phyloP scores from a whole-genome alignment of 257 asterid genomes.

The Salvia splendens region DNA sequence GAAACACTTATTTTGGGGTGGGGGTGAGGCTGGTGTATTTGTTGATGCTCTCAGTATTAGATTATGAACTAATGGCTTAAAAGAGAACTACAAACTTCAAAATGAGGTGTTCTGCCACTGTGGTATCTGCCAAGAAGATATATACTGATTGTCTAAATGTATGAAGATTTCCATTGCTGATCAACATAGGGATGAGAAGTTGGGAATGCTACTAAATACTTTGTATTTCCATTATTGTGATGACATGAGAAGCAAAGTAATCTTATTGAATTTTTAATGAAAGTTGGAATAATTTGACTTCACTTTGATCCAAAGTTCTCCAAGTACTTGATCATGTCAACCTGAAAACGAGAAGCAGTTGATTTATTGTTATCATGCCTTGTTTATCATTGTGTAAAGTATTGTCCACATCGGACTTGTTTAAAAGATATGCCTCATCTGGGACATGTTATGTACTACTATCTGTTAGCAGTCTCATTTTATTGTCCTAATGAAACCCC shows the following conservation, averaged over 20 bases:
- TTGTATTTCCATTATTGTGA: no score
- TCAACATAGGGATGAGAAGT: no score
- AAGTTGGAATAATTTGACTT: not conserved
- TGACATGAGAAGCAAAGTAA: not conserved
- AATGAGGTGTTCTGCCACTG: no score
- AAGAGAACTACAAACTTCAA: no score
- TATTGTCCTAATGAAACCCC: not conserved
- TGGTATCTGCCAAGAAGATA: not conserved
- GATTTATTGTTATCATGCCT: not conserved
- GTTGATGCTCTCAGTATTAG: no score
- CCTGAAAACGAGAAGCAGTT: slow-evolving; percentile 1
- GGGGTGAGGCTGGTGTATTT: not conserved
- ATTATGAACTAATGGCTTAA: not conserved
- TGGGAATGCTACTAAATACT: not conserved
- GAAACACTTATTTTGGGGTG: no score
- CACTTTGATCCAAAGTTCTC: not conserved
- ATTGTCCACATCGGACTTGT: not conserved
- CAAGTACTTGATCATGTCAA: not conserved
- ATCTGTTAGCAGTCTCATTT: not conserved
- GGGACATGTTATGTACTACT: not conserved
- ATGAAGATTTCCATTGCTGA: not conserved
- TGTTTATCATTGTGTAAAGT: not conserved
- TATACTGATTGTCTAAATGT: not conserved
- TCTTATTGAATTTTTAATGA: not conserved
- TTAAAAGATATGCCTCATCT: not conserved